Conservation (phyloP, 805 yeast species). For the Metschnikowia shivogae region DNA sequence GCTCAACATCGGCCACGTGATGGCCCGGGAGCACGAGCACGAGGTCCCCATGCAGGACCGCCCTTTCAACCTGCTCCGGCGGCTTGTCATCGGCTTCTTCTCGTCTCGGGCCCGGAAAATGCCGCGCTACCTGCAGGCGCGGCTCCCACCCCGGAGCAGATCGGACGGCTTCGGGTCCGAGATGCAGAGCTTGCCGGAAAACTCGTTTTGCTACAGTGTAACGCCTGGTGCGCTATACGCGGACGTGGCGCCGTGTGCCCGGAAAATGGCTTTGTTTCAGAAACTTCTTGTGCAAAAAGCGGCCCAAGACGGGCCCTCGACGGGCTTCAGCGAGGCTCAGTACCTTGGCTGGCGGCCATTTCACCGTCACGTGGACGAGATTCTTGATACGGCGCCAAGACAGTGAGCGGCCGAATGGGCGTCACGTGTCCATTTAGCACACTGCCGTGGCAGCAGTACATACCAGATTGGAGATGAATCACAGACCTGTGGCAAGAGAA, state of each 20-base stretch:
- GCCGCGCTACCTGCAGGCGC: conserved; percentile 27
- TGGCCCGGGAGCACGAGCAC: conserved; percentile 5
- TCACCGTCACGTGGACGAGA: conserved; percentile 18
- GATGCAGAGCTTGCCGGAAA: conserved; percentile 31
- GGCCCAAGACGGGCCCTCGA: conserved; percentile 7
- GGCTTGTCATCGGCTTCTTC: conserved; percentile 19
- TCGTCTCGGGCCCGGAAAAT: conserved; percentile 34
- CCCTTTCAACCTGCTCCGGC: conserved; percentile 11
- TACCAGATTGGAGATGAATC: no score
- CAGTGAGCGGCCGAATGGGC: no score
- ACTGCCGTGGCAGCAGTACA: no score
- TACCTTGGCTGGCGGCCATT: conserved; percentile 35
- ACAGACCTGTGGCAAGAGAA: no score
- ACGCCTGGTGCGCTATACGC: conserved; percentile 22
- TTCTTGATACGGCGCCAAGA: conserved; percentile 12
- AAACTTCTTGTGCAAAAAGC: conserved; percentile 23
- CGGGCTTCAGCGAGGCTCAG: conserved; percentile 22
- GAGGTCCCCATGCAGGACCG: not conserved
- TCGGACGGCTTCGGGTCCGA: conserved; percentile 13
- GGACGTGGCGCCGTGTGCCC: conserved; percentile 31
- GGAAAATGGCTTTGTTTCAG: conserved; percentile 36
- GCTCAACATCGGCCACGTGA: conserved; percentile 25
- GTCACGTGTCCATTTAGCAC: no score
- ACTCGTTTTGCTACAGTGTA: conserved; percentile 27
- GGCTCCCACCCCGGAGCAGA: conserved; percentile 20